Percentiles rank a stretch among this genome's conserved stretches.
Conservation (phyloP, 179 eudicot genomes). For the Vitellaria paradoxa region DNA sequence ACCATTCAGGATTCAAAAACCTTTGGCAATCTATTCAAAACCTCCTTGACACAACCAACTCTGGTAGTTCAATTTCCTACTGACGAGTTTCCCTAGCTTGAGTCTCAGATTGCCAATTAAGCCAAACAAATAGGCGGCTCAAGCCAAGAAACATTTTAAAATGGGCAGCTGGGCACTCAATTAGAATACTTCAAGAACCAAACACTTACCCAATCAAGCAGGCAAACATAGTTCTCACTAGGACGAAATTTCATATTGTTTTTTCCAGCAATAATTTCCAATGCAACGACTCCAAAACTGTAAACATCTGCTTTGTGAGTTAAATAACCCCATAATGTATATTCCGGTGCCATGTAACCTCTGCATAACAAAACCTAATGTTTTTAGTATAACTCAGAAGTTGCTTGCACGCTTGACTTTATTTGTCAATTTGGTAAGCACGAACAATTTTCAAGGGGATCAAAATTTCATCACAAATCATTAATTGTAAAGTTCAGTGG, state of each 20-base stretch:
- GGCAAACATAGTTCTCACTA: conserved; percentile 40
- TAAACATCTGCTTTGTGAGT: conserved; percentile 39
- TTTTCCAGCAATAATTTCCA: conserved; percentile 43
- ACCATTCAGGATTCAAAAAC: not conserved
- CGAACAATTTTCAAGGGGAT: not conserved
- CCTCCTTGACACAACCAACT: not conserved
- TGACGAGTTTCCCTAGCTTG: not conserved
- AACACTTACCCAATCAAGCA: conserved; percentile 44
- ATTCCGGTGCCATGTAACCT: conserved; percentile 57
- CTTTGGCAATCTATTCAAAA: not conserved
- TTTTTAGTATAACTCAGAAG: not conserved
- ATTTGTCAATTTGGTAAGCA: not conserved
- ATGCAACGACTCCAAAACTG: conserved; percentile 20
- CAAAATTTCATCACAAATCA: not conserved
- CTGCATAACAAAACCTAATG: conserved; percentile 19
- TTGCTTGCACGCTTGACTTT: not conserved
- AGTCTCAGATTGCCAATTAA: not conserved
- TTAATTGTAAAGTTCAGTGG: not conserved
- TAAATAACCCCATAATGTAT: conserved; percentile 50
- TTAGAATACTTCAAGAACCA: not conserved
- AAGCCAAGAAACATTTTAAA: not conserved
- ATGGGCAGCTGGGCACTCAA: not conserved
- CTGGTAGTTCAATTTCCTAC: not conserved
- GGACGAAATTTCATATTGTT: conserved; percentile 40
- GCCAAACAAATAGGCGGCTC: not conserved